Percentiles rank a stretch among this genome's conserved stretches.
phyloP scores from a whole-genome alignment of 495 filamentous ascomycete genomes.

The Jackrogersella minutella region DNA sequence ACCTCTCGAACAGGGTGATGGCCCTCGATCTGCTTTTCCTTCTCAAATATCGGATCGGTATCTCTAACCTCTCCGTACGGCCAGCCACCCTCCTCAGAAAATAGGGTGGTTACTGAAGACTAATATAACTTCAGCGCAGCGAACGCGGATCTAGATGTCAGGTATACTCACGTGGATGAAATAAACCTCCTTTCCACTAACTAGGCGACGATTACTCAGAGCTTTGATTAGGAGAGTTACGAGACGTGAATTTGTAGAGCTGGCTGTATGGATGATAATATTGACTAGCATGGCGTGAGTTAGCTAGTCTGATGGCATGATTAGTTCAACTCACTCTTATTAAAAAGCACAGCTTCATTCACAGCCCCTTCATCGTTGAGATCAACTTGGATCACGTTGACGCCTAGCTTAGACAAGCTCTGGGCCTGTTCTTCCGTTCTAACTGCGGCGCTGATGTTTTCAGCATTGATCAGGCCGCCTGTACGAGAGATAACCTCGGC shows the following conservation, averaged over 20 bases:
- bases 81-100: slow-evolving; percentile 5
- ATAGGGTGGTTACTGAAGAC: slow-evolving; percentile 3
- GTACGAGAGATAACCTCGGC: slow-evolving; percentile 2
- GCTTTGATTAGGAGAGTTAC: slow-evolving; percentile 5
- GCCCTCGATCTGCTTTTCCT: not conserved
- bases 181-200: not conserved
- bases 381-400: slow-evolving; percentile 6
- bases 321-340: not conserved
- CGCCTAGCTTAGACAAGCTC: not conserved
- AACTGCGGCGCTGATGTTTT: not conserved
- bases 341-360: not conserved
- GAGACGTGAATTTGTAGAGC: not conserved
- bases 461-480: not conserved
- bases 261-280: slow-evolving; percentile 3
- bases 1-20: slow-evolving; percentile 2
- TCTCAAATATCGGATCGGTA: slow-evolving; percentile 1
- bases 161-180: slow-evolving; percentile 5
- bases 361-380: not conserved
- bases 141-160: not conserved
- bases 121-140: not conserved
- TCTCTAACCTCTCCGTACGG: slow-evolving; percentile 2
- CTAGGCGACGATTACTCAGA: not conserved
- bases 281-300: not conserved
- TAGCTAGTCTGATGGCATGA: not conserved
- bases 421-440: slow-evolving; percentile 1